A percentile compares a stretch with the other conserved stretches of the same genome.
Conservation (phyloP, 805 yeast genomes). For the Kuraishia piskuri region DNA sequence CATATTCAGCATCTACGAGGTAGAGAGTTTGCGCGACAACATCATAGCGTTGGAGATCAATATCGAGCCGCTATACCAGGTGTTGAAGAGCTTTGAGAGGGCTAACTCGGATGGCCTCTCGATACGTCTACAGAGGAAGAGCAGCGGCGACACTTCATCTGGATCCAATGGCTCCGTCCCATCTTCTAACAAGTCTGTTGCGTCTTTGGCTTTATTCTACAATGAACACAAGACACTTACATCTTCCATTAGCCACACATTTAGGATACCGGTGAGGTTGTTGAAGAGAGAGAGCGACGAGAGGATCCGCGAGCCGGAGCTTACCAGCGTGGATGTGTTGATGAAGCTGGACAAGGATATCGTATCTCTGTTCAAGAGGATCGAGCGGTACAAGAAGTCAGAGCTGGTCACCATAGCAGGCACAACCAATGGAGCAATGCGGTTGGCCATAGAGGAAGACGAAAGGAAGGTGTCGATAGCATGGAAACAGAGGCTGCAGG, state of each 20-base stretch:
- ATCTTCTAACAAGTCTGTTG: conserved; percentile 25
- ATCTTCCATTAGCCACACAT: conserved; percentile 50
- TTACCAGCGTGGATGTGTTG: conserved; percentile 45
- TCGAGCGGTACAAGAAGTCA: conserved; percentile 54
- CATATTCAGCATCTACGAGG: conserved; percentile 40
- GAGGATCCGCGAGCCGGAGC: conserved; percentile 53
- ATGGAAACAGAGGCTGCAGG: conserved; percentile 50
- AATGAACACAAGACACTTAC: conserved; percentile 33
- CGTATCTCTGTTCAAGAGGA: conserved; percentile 43
- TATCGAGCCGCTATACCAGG: conserved; percentile 50
- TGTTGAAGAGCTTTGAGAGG: conserved; percentile 46
- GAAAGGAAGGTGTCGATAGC: conserved; percentile 44
- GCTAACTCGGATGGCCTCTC: conserved; percentile 42
- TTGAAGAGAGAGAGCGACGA: conserved; percentile 46
- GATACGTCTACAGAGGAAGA: conserved; percentile 42
- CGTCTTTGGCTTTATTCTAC: conserved; percentile 48
- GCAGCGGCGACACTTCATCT: conserved; percentile 15
- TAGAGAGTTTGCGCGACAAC: conserved; percentile 44
- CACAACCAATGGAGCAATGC: conserved; percentile 38
- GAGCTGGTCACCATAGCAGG: conserved; percentile 44
- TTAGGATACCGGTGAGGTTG: conserved; percentile 63
- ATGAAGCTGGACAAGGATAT: conserved; percentile 45
- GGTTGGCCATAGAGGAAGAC: conserved; percentile 46
- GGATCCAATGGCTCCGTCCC: neutral
- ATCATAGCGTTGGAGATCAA: conserved; percentile 53